Conservation (phyloP, 139 green algal species). For the Chlamydomonas incerta region DNA sequence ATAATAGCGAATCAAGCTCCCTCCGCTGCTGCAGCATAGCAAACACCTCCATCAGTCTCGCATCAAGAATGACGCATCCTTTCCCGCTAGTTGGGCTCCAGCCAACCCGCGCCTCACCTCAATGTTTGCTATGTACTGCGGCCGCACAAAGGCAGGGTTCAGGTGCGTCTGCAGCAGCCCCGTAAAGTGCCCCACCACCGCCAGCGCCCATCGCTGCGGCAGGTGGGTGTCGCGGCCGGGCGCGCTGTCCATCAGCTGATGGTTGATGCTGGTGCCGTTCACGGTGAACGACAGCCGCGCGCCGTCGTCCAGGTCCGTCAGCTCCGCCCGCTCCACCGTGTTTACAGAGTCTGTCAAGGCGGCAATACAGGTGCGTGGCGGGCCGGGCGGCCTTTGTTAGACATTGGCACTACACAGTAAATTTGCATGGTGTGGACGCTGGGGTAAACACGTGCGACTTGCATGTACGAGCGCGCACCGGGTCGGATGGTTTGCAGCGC, state of each 20-base stretch:
- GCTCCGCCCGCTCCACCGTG: constrained; percentile 20
- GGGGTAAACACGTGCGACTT: not conserved
- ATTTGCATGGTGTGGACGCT: not conserved
- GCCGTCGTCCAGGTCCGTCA: not conserved
- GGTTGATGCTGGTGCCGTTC: constrained; percentile 1
- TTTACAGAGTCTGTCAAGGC: not conserved
- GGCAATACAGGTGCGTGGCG: not conserved
- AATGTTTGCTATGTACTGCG: too few relatives aligned
- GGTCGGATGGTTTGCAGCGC: too few relatives aligned
- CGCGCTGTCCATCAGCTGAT: not conserved
- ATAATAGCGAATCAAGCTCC: too few relatives aligned
- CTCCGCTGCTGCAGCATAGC: too few relatives aligned
- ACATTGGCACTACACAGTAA: too few relatives aligned
- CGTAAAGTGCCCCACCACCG: not conserved
- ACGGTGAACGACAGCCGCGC: not conserved
- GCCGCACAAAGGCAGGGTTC: not conserved
- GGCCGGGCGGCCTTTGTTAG: not conserved
- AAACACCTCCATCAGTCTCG: too few relatives aligned
- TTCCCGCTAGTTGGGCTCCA: too few relatives aligned
- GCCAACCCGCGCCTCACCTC: too few relatives aligned
- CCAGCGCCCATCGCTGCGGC: not conserved
- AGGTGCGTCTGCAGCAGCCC: not conserved
- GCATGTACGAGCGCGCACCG: too few relatives aligned
- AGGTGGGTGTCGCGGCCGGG: not conserved
- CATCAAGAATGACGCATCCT: too few relatives aligned